phyloP scores from a whole-genome alignment of 805 yeast species.

The Isabelozyma pseudorhagii region DNA sequence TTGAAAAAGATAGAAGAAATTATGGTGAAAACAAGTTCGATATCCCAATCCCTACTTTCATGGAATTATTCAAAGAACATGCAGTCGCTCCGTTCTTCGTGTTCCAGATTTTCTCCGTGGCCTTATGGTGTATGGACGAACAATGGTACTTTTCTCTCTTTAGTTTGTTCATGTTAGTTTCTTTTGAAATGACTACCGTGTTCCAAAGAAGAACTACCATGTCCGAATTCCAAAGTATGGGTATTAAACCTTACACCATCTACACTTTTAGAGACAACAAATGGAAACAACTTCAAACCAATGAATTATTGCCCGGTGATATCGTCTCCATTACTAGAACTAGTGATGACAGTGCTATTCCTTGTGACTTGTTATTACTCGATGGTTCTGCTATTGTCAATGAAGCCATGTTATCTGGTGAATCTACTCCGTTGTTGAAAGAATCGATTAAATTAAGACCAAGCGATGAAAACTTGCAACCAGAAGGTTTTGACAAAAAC shows the following conservation, averaged over 20 bases:
- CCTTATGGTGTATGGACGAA: constrained; percentile 93
- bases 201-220: constrained; percentile 93
- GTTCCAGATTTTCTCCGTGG: constrained; percentile 93
- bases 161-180: constrained; percentile 85
- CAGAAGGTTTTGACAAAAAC: constrained; percentile 85
- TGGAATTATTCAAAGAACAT: constrained; percentile 91
- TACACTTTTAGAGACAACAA: constrained; percentile 64
- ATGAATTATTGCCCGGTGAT: constrained; percentile 87
- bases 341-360: constrained; percentile 85
- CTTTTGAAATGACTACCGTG: constrained; percentile 92
- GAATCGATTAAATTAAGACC: constrained; percentile 89
- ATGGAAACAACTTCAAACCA: constrained; percentile 72
- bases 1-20: constrained; percentile 46
- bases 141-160: constrained; percentile 94
- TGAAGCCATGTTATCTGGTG: constrained; percentile 99
- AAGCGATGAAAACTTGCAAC: constrained; percentile 57
- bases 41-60: constrained; percentile 90
- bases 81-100: constrained; percentile 98
- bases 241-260: constrained; percentile 84
- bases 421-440: constrained; percentile 92
- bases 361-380: constrained; percentile 84
- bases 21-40: constrained; percentile 90
- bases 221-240: constrained; percentile 96
- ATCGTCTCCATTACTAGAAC: constrained; percentile 84
- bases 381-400: constrained; percentile 94